Evolutionary conservation across 2,329 filamentous ascomycete genomes (phyloP).

Genomic region (Ophiosphaerella narmari): DNA sequence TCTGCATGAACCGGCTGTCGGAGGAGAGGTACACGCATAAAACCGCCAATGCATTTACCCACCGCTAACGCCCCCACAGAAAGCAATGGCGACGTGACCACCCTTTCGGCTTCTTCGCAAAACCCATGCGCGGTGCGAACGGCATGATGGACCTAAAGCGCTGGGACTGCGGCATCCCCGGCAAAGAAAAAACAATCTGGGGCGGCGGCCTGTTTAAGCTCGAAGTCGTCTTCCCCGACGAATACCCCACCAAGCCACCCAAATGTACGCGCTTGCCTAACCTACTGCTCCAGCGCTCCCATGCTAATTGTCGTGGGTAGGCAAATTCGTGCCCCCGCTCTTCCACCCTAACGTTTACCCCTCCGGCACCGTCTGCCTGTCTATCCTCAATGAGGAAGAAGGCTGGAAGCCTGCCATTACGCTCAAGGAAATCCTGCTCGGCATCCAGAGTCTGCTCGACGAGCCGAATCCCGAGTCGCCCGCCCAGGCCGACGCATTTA

Average conservation of each 20-base stretch:
- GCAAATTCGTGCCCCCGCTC: constrained; percentile 93
- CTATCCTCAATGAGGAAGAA: constrained; percentile 97
- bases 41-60: background rate
- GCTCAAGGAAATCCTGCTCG: constrained; percentile 94
- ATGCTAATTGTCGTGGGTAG: constrained; percentile 51
- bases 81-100: constrained; percentile 98
- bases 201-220: constrained; percentile 97
- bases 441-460: constrained; percentile 93
- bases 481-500: constrained; percentile 96
- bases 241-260: constrained; percentile 97
- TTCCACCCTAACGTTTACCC: constrained; percentile 99
- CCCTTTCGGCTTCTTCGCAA: constrained; percentile 96
- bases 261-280: constrained; percentile 72
- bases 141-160: constrained; percentile 89
- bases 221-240: constrained; percentile 89
- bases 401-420: constrained; percentile 99
- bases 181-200: constrained; percentile 97
- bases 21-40: constrained; percentile 41
- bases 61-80: constrained; percentile 53
- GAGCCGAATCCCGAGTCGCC: constrained; percentile 97
- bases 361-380: constrained; percentile 94
- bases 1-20: constrained; percentile 75
- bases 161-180: constrained; percentile 96
- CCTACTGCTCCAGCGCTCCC: background rate
- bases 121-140: constrained; percentile 77